These are phyloP conservation scores for Phytophthora pseudosyringae DNA, from an alignment of 352 stramenopile genomes.

Conservation along the genomic window DNA sequence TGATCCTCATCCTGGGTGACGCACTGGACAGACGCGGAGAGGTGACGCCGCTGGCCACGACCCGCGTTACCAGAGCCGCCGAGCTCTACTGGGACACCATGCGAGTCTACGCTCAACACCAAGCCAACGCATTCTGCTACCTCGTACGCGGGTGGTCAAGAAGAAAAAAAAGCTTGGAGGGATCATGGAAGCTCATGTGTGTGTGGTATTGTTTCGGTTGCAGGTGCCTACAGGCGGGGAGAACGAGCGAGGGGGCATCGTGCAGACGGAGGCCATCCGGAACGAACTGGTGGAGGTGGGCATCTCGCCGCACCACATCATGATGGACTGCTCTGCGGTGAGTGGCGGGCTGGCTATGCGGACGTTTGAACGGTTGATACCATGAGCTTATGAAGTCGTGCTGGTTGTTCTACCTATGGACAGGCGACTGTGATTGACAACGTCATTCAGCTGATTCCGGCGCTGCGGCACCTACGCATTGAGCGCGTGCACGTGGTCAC, in stretches of 20 bases:
- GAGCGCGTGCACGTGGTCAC: constrained; percentile 28
- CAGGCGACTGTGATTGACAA: constrained; percentile 28
- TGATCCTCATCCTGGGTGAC: constrained; percentile 60
- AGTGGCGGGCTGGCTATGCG: constrained; percentile 9
- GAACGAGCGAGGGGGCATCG: constrained; percentile 48
- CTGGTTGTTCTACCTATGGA: background rate
- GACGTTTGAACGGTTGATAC: too few species aligned
- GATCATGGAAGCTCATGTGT: background rate
- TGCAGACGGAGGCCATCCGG: constrained; percentile 58
- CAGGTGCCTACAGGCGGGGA: constrained; percentile 34
- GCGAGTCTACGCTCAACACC: constrained; percentile 43
- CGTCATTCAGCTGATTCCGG: constrained; percentile 23
- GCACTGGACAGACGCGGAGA: constrained; percentile 30
- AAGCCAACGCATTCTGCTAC: constrained; percentile 50
- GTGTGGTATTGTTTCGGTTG: background rate
- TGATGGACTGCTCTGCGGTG: constrained; percentile 75
- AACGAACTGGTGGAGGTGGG: constrained; percentile 57
- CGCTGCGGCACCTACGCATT: constrained; percentile 26
- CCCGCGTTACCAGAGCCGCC: constrained; percentile 48
- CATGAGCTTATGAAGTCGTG: background rate
- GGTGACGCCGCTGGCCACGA: constrained; percentile 38
- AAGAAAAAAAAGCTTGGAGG: background rate
- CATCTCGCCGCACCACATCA: constrained; percentile 69
- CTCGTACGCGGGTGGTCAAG: constrained; percentile 27
- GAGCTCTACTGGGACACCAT: constrained; percentile 67